phyloP scores from a whole-genome alignment of 2,329 filamentous ascomycete genomes.

The Lasiodiplodia citricola region DNA sequence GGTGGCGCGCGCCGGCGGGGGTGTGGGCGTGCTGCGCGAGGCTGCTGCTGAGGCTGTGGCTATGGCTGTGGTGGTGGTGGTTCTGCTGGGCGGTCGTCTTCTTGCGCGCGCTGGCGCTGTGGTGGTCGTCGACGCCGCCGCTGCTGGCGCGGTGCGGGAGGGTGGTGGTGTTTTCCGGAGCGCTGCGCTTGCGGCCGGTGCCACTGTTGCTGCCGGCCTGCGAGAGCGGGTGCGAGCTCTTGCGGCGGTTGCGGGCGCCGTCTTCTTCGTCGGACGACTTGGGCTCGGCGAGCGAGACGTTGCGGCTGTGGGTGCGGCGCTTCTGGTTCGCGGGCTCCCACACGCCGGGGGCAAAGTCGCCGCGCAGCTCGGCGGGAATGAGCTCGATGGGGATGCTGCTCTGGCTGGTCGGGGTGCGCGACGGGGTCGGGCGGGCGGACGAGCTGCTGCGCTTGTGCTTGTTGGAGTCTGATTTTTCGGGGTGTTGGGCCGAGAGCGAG shows the following conservation, averaged over 20 bases:
- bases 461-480: conserved; percentile 19
- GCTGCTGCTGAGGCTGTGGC: not conserved
- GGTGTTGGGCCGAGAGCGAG: not conserved
- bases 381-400: conserved; percentile 25
- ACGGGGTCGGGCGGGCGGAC: conserved; percentile 25
- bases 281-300: conserved; percentile 26
- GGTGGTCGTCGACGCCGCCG: not conserved
- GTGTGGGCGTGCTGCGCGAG: not conserved
- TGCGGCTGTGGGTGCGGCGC: conserved; percentile 24
- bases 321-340: conserved; percentile 27
- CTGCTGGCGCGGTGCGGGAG: conserved; percentile 1
- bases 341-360: conserved; percentile 26
- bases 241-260: conserved; percentile 18
- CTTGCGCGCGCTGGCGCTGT: conserved; percentile 1
- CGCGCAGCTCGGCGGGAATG: conserved; percentile 26
- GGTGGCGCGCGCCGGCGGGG: conserved; percentile 2
- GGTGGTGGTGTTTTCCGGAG: not conserved
- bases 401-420: conserved; percentile 21
- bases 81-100: conserved; percentile 15
- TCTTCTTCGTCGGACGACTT: conserved; percentile 22
- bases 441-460: conserved; percentile 24
- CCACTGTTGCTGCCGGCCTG: not conserved
- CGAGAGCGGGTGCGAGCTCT: conserved; percentile 10
- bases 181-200: conserved; percentile 9
- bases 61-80: not conserved